Conservation (phyloP, 352 stramenopile genomes). For the Globisporangium recalcitrans region DNA sequence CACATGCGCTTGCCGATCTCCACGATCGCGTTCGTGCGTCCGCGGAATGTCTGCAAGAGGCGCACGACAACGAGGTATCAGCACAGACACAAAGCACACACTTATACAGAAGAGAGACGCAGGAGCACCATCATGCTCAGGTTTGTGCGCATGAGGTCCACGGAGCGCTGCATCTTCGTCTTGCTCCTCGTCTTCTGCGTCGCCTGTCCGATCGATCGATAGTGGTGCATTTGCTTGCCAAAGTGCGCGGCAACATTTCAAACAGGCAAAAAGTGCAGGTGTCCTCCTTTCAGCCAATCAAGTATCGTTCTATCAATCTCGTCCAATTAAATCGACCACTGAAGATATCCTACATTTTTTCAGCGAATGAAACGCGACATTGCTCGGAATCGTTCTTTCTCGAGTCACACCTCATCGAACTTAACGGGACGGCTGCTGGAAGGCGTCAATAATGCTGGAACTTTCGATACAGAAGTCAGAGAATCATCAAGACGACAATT, state of each 20-base stretch:
- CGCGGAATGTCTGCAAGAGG: constrained; percentile 32
- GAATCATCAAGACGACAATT: not conserved
- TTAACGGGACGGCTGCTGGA: not conserved
- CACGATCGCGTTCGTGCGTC: constrained; percentile 40
- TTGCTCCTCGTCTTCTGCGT: not conserved
- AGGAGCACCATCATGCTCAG: constrained; percentile 42
- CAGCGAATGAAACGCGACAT: not conserved
- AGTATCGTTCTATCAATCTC: not conserved
- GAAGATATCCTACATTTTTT: not conserved
- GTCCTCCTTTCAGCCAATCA: not conserved
- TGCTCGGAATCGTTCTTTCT: not conserved
- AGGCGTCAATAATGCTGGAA: not conserved
- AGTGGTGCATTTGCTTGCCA: not conserved
- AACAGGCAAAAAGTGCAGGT: not conserved
- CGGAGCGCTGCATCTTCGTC: constrained; percentile 22
- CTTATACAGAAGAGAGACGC: not conserved
- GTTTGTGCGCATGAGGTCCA: constrained; percentile 29
- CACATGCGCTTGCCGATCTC: constrained; percentile 48
- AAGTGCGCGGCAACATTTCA: constrained; percentile 5
- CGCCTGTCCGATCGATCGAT: not conserved
- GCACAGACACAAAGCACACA: constrained; percentile 4
- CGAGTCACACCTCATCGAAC: not conserved
- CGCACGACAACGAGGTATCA: not conserved
- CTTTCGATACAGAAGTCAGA: not conserved
- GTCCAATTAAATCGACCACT: not conserved